phyloP scores from a whole-genome alignment of 2,329 filamentous ascomycete genomes.

The Chrysoporthe austroafricana region DNA sequence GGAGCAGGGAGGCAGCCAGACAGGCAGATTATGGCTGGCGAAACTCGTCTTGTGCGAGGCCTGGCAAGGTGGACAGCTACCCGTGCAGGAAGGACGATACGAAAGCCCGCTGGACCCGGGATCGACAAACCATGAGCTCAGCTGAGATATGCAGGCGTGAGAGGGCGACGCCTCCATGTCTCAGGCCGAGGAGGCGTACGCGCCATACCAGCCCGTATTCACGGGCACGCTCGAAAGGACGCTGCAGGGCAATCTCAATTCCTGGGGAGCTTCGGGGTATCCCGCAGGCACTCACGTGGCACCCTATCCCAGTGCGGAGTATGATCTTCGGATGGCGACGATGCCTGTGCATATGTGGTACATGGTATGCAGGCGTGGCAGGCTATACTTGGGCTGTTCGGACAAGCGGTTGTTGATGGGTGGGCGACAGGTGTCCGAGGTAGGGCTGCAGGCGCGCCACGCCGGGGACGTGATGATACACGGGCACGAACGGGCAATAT shows the following conservation, averaged over 20 bases:
- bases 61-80: neutral
- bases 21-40: no score
- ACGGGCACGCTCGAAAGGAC: neutral
- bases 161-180: neutral
- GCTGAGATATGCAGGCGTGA: neutral
- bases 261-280: no score
- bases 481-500: neutral
- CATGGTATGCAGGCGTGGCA: no score
- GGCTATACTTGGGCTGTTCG: no score
- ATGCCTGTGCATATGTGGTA: no score
- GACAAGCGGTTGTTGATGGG: neutral
- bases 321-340: no score
- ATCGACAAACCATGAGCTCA: neutral
- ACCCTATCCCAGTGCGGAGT: no score
- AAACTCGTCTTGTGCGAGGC: no score
- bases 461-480: neutral
- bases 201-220: neutral
- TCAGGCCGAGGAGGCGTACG: neutral
- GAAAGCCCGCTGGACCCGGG: neutral
- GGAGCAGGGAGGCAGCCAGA: no score
- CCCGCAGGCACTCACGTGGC: no score
- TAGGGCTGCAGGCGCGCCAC: neutral
- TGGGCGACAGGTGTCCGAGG: conserved; percentile 25
- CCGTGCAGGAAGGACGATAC: neutral
- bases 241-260: neutral